phyloP scores from a whole-genome alignment of 176 grass and related monocot species.

The Rhipidocladum racemiflorum region DNA sequence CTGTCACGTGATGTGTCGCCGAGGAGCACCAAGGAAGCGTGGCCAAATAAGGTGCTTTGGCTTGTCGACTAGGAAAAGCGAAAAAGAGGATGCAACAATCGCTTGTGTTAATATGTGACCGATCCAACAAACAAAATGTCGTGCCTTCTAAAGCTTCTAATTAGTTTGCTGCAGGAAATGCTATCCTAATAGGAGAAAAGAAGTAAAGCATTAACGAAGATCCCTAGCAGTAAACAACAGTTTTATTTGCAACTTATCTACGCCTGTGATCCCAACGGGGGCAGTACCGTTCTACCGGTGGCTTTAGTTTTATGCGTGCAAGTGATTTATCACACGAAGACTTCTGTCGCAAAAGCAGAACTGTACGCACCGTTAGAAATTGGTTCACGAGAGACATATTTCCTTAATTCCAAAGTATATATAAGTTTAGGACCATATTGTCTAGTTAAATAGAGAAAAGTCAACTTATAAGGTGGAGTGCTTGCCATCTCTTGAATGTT shows the following conservation, averaged over 20 bases:
- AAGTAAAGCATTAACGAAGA: background rate
- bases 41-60: background rate
- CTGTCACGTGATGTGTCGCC: conserved; percentile 20
- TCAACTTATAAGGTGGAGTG: too few relatives aligned
- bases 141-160: background rate
- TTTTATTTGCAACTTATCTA: background rate
- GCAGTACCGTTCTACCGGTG: background rate
- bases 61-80: background rate
- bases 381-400: too few relatives aligned
- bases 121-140: background rate
- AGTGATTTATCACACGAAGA: background rate
- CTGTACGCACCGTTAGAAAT: too few relatives aligned
- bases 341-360: too few relatives aligned
- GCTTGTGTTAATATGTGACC: background rate
- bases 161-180: background rate
- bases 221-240: background rate
- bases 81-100: background rate
- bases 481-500: too few relatives aligned
- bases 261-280: background rate
- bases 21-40: background rate
- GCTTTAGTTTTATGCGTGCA: background rate
- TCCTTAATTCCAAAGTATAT: too few relatives aligned
- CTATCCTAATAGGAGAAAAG: background rate
- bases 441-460: too few relatives aligned
- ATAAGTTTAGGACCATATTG: too few relatives aligned